Evolutionary conservation across 345 rosid species (phyloP).

Genomic region (Kandelia obovata): DNA sequence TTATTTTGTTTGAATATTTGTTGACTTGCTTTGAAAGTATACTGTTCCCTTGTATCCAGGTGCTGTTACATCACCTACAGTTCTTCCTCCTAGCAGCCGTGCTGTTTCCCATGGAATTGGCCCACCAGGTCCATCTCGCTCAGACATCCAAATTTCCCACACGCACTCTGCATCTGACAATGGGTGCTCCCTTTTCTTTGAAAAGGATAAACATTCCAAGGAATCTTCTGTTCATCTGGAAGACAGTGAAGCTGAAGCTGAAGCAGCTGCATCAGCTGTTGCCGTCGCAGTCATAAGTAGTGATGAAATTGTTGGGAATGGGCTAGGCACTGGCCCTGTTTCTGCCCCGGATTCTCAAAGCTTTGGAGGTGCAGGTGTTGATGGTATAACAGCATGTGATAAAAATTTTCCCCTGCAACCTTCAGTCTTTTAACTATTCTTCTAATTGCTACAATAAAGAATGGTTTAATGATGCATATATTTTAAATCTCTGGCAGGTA

Average conservation of each 20-base stretch:
- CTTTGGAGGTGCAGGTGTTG: slow-evolving; percentile 51
- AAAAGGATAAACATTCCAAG: slow-evolving; percentile 51
- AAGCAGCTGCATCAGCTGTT: slow-evolving; percentile 90
- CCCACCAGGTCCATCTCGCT: slow-evolving; percentile 49
- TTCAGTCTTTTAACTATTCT: slow-evolving; percentile 3
- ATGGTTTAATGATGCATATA: slow-evolving; percentile 1
- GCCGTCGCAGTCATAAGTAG: slow-evolving; percentile 91
- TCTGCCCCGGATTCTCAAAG: slow-evolving; percentile 58
- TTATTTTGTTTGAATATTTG: neutral
- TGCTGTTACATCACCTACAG: slow-evolving; percentile 86
- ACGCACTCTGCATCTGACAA: slow-evolving; percentile 43
- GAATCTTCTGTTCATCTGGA: slow-evolving; percentile 55
- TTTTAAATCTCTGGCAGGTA: slow-evolving; percentile 39
- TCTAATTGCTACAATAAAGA: neutral
- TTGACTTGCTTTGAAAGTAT: slow-evolving; percentile 10
- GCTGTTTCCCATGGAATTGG: slow-evolving; percentile 54
- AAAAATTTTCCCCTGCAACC: slow-evolving; percentile 1
- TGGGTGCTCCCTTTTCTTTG: slow-evolving; percentile 59
- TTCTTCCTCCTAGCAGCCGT: slow-evolving; percentile 49
- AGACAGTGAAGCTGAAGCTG: slow-evolving; percentile 79
- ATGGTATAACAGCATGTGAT: slow-evolving; percentile 43
- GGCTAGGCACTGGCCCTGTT: slow-evolving; percentile 37
- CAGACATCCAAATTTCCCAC: slow-evolving; percentile 44
- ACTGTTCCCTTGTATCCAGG: slow-evolving; percentile 42
- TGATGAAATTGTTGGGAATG: slow-evolving; percentile 64